Conservation (phyloP, 345 rosid genomes). For the Moricandia moricandioides region DNA sequence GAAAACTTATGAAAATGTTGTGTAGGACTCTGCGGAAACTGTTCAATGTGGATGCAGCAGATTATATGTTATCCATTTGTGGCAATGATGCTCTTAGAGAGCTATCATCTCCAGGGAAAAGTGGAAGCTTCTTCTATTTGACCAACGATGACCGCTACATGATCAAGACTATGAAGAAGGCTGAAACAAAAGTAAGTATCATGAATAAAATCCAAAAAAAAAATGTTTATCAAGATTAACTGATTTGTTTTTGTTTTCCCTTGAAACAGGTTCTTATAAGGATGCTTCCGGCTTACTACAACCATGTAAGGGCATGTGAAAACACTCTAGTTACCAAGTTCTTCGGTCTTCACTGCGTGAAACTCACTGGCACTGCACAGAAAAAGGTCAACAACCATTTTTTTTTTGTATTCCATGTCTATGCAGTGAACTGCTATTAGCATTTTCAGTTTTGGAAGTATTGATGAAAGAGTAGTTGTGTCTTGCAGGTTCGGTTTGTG, state of each 20-base stretch:
- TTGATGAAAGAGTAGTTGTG: constrained; percentile 24
- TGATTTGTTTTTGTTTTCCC: not conserved
- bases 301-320: constrained; percentile 84
- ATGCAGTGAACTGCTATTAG: not conserved
- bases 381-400: constrained; percentile 60
- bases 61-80: constrained; percentile 94
- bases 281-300: constrained; percentile 95
- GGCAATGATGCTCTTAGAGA: constrained; percentile 95
- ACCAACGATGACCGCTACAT: constrained; percentile 92
- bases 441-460: not conserved
- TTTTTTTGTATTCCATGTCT: not conserved
- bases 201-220: not conserved
- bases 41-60: constrained; percentile 90
- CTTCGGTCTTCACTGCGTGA: constrained; percentile 95
- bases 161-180: constrained; percentile 97
- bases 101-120: constrained; percentile 97
- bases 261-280: constrained; percentile 74
- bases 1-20: not conserved
- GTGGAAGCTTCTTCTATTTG: constrained; percentile 93
- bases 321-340: constrained; percentile 92
- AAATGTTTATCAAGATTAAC: not conserved
- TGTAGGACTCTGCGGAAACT: constrained; percentile 87
- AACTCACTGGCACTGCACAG: constrained; percentile 63
- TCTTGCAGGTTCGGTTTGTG: constrained; percentile 72
- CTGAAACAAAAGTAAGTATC: constrained; percentile 77